Evolutionary conservation across 2,329 filamentous ascomycete genomes (phyloP).

Genomic region (Fusarium robinianum): DNA sequence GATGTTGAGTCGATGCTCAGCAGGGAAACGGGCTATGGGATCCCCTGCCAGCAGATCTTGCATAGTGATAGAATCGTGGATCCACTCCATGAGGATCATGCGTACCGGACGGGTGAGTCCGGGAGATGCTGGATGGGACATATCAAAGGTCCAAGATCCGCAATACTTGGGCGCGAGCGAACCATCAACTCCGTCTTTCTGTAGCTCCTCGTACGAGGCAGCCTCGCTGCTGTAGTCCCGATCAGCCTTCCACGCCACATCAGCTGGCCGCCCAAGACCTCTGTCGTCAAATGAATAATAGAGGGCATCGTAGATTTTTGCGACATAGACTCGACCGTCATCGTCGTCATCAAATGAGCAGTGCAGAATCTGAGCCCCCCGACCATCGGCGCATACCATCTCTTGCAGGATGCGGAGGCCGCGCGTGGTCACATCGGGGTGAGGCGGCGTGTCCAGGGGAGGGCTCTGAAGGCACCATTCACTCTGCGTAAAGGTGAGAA

Average conservation of each 20-base stretch:
- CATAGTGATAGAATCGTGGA: too few relatives aligned
- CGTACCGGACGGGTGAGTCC: too few relatives aligned
- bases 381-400: constrained; percentile 7
- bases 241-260: constrained; percentile 1
- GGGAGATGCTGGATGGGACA: too few relatives aligned
- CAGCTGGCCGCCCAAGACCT: too few relatives aligned
- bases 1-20: too few relatives aligned
- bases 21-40: too few relatives aligned
- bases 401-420: background rate
- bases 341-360: constrained; percentile 1
- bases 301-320: constrained; percentile 17
- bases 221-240: constrained; percentile 4
- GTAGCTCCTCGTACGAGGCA: too few relatives aligned
- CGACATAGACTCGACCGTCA: constrained; percentile 5
- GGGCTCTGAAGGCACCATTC: constrained; percentile 9
- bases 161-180: too few relatives aligned
- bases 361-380: constrained; percentile 12
- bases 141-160: too few relatives aligned
- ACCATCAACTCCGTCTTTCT: too few relatives aligned
- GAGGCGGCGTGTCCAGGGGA: background rate
- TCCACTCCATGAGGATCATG: too few relatives aligned
- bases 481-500: background rate
- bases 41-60: too few relatives aligned
- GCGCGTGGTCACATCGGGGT: background rate
- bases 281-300: constrained; percentile 2